Base-by-base conservation (phyloP, 2,329 filamentous ascomycete genomes). In the Exophiala aquamarina region DNA sequence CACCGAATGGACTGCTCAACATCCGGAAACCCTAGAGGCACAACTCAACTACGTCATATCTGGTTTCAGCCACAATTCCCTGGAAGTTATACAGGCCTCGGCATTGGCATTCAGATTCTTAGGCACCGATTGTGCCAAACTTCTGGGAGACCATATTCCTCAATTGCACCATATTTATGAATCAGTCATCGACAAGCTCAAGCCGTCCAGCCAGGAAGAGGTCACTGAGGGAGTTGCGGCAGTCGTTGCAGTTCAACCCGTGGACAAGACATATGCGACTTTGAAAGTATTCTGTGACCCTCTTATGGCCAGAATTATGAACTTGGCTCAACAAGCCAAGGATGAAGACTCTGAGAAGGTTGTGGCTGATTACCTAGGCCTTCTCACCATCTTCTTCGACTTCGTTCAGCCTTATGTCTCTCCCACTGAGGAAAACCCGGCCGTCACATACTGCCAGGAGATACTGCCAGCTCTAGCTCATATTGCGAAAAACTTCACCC, bases 101-200 rank as follows among this genome's bases (percentile, higher is more conserved):
- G 93, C 93, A 4, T 82, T 97, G 67, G 87, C 93, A 2, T 91
- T 98, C 73, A 95, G 94, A 62, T 98, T 93, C 73, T 91, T 98
- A 70, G 97, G 94, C 63, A 90, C 86, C 11, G 93, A 98, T 69
- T 98, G 93, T 74, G 89, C 87, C 58, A 83, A 89, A 62, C 77
- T 95, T 28, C 78, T 98, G 18, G 87, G 89, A 56, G 83, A 80
- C 4, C 91, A 95, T 65, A 88, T 95, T 28, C 68, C 84, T 7
- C 89, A 95, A 61, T 77, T 98, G 13, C 93, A 98, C 67, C 79
- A 83, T 3, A 98, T 98, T 66, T 98, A 96, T 66, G 83, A 95
- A 61, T 84, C 87, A 56, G 86, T 95, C 37, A 78, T 97, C 29
- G 89, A 95, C 66, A 87, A 86, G 59, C 76, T 98, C 13, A 91